phyloP scores from a whole-genome alignment of 495 filamentous ascomycete species.

The Hypoxylon fragiforme region DNA sequence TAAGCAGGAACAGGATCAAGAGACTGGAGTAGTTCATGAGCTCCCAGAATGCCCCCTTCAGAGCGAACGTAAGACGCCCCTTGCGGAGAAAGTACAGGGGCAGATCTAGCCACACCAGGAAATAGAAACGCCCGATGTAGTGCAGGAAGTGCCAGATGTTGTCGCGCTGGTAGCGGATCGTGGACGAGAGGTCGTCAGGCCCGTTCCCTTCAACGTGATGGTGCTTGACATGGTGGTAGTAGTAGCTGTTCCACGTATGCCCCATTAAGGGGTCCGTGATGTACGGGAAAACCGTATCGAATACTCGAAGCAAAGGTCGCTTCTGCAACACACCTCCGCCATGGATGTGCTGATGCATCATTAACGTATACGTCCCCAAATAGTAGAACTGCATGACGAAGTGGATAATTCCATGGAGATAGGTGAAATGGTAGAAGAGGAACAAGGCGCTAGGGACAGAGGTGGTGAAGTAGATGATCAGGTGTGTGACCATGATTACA shows the following conservation, averaged over 20 bases:
- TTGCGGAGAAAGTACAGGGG: slow-evolving; percentile 71
- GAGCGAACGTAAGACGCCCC: slow-evolving; percentile 52
- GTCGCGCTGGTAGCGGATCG: slow-evolving; percentile 77
- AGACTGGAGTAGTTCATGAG: slow-evolving; percentile 54
- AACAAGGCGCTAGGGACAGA: slow-evolving; percentile 67
- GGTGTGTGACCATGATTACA: slow-evolving; percentile 76
- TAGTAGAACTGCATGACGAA: slow-evolving; percentile 63
- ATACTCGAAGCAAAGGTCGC: slow-evolving; percentile 30
- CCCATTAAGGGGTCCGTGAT: slow-evolving; percentile 74
- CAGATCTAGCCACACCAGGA: slow-evolving; percentile 73
- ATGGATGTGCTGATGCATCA: slow-evolving; percentile 86
- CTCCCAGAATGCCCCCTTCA: slow-evolving; percentile 61
- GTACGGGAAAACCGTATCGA: slow-evolving; percentile 70
- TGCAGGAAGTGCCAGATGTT: slow-evolving; percentile 61
- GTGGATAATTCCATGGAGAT: slow-evolving; percentile 65
- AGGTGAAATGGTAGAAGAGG: slow-evolving; percentile 67
- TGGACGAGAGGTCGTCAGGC: slow-evolving; percentile 72
- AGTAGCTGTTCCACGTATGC: slow-evolving; percentile 84
- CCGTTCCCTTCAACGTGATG: slow-evolving; percentile 85
- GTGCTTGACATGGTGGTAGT: slow-evolving; percentile 82
- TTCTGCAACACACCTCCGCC: slow-evolving; percentile 66
- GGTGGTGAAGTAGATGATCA: slow-evolving; percentile 70
- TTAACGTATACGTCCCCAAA: slow-evolving; percentile 72
- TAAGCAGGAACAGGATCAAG: slow-evolving; percentile 51
- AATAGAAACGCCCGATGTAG: slow-evolving; percentile 73